Evolutionary conservation across 192 early-diverging fungal species (phyloP), one percentile per base, ranked within the genome.

Genomic region (Dispira simplex): DNA sequence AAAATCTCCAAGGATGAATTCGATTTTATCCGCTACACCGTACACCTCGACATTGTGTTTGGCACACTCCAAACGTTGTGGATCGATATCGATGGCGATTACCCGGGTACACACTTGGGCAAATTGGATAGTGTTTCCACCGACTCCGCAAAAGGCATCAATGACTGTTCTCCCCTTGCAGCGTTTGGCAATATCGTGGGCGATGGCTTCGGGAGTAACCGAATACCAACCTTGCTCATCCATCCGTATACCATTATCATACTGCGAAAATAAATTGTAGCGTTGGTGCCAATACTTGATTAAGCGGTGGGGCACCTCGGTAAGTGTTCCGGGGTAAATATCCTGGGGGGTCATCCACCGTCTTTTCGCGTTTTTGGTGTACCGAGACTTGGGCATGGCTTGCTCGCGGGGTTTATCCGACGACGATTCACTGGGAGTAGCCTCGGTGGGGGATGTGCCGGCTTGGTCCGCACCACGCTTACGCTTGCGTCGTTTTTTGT

Each of bases 91-190:
- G 46, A 98, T 87, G 2, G 94, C 91, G 62, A 98, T 90, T 8
- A 96, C 93, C 71, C 79, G 76, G 66, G 90, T 77, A 67, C 95
- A 92, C 11, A 81, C 83, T 64, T 82, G 73, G 3, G 96, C 94
- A 81, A 98, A 97, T 73, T 97, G 92, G 68, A 98, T 98, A 18
- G 92, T 67, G 68, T 98, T 98, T 5, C 96, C 96, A 16, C 96
- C 96, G 13, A 91, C 91, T 0, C 96, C 96, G 69, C 92, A 95
- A 66, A 95, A 97, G 0, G 88, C 94, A 63, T 98, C 96, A 45
- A 98, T 79, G 14, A 98, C 78, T 1, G 79, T 68, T 46, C 79
- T 73, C 45, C 77, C 73, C 11, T 72, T 59, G 63, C 87, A 84
- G 12, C 93, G 75, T 44, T 81, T 62, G 8, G 77, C 93, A 16